phyloP scores from a whole-genome alignment of 2,329 filamentous ascomycete species.

The Ophiostoma ips region DNA sequence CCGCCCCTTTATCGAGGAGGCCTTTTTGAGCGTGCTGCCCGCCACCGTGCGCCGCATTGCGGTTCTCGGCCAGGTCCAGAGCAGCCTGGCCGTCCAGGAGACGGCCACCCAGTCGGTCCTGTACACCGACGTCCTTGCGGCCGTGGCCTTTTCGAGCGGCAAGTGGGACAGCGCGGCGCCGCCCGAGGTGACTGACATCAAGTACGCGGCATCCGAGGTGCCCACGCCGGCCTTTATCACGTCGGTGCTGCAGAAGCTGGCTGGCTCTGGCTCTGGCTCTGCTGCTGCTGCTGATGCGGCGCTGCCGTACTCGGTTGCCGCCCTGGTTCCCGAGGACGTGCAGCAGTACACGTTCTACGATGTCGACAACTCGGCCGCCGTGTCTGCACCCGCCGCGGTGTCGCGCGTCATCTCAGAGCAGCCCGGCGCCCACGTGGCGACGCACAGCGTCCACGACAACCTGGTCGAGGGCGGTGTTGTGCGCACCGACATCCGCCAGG shows the following conservation, averaged over 20 bases:
- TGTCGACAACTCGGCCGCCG: slow-evolving; percentile 56
- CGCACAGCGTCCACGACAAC: slow-evolving; percentile 51
- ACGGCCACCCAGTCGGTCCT: slow-evolving; percentile 67
- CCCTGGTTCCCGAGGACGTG: slow-evolving; percentile 34
- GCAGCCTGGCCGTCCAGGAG: slow-evolving; percentile 60
- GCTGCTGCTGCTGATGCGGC: too few species aligned
- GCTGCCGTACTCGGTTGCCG: neutral
- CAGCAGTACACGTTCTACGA: slow-evolving; percentile 95
- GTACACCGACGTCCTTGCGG: slow-evolving; percentile 80
- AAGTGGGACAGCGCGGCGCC: slow-evolving; percentile 40
- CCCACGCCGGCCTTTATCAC: slow-evolving; percentile 42
- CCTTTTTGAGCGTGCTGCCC: slow-evolving; percentile 73
- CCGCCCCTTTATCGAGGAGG: slow-evolving; percentile 87
- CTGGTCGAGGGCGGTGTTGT: slow-evolving; percentile 62
- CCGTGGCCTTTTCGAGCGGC: slow-evolving; percentile 57
- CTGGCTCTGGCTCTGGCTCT: too few species aligned
- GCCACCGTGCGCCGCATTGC: slow-evolving; percentile 60
- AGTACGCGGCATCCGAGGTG: slow-evolving; percentile 61
- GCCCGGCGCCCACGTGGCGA: slow-evolving; percentile 47
- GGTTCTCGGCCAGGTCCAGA: slow-evolving; percentile 78
- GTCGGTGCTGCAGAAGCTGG: slow-evolving; percentile 34
- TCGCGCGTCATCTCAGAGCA: slow-evolving; percentile 55
- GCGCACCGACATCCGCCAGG: slow-evolving; percentile 73
- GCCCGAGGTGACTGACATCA: slow-evolving; percentile 65
- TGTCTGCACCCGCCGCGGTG: slow-evolving; percentile 47